Base-by-base conservation (phyloP, 2,329 filamentous ascomycete genomes). In the Claviceps pazoutovae region DNA sequence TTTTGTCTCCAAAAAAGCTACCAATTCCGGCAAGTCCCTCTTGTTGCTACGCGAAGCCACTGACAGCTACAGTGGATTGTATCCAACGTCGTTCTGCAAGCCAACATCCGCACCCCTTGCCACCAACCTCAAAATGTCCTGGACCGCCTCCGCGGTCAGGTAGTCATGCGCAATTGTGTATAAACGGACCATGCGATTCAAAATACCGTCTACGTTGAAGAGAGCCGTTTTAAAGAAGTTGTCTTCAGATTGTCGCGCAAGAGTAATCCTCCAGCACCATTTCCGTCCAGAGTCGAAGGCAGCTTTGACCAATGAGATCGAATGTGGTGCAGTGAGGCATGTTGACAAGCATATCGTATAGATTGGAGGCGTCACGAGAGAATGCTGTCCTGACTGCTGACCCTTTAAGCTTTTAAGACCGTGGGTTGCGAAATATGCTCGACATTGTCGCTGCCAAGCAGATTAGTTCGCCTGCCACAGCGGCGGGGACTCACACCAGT, bases 41-140 rank as follows among this genome's bases (percentile, higher is more conserved):
- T 43, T 43, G 0, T 7, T 13, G 1, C 23, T 7, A 14, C 1
- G 2, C 1, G 23, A n/a, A 1, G 4, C 9, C 3, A 2, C 4
- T 6, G 36, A 36, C 17, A 49, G 11, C 14, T 39, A 11, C 23
- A 43, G 17, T 6, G 48, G 37, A 23, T 49, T 23, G 3, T 13
- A 0, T 19, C 26, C 1, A 2, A 21, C 1, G 9, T 3, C 3
- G 17, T 36, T 49, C 14, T 8, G 11, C n/a, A 13, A 38, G 5
- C 11, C 3, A 11, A 49, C 43, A 17, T 43, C 11, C 11, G 48
- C 26, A 8, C 39, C 48, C 5, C 16, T n/a, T n/a, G 3, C 36
- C n/a, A 49, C 3, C 38, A 44, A 17, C 13, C 8, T 34, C 26
- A 4, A 13, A 5, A 23, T 16, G 16, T 49, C 48, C 26, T 23